Percentiles rank a stretch among this genome's conserved stretches.
These are phyloP conservation scores for Phytomonas francai DNA, from an alignment of 208 protist genomes.

Conservation along the genomic window DNA sequence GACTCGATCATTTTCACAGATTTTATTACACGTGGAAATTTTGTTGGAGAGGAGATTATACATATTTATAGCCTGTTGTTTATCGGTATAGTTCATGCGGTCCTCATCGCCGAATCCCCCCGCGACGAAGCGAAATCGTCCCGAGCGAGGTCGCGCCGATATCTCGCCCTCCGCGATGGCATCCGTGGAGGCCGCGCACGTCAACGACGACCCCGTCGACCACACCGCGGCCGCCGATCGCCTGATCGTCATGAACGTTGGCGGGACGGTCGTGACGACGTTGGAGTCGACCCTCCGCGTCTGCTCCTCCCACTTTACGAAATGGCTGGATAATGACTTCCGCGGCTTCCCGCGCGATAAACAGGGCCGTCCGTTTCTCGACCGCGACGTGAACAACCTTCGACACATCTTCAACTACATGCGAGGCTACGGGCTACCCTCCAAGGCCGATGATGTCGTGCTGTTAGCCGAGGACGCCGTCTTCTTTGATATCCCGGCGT, in stretches of 20 bases:
- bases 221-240: slow-evolving; percentile 13
- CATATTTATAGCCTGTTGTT: too few relatives aligned
- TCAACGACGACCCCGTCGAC: slow-evolving; percentile 14
- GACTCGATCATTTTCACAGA: not conserved
- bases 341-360: slow-evolving; percentile 55
- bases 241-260: slow-evolving; percentile 63
- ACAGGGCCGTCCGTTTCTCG: slow-evolving; percentile 71
- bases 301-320: slow-evolving; percentile 44
- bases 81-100: not conserved
- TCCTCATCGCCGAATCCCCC: slow-evolving; percentile 1
- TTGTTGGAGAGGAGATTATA: not conserved
- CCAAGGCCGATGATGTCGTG: slow-evolving; percentile 46
- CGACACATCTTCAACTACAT: slow-evolving; percentile 76
- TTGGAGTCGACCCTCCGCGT: slow-evolving; percentile 60
- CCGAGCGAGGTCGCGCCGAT: slow-evolving; percentile 8
- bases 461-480: slow-evolving; percentile 74
- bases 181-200: not conserved
- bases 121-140: slow-evolving; percentile 13
- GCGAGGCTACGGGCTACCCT: slow-evolving; percentile 72
- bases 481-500: slow-evolving; percentile 40
- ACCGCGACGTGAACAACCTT: slow-evolving; percentile 76
- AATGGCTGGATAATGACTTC: slow-evolving; percentile 64
- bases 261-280: slow-evolving; percentile 58
- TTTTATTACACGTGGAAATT: not conserved
- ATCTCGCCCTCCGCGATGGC: slow-evolving; percentile 4